Base-by-base conservation (phyloP, 2,329 filamentous ascomycete species). In the Claviceps citrina region DNA sequence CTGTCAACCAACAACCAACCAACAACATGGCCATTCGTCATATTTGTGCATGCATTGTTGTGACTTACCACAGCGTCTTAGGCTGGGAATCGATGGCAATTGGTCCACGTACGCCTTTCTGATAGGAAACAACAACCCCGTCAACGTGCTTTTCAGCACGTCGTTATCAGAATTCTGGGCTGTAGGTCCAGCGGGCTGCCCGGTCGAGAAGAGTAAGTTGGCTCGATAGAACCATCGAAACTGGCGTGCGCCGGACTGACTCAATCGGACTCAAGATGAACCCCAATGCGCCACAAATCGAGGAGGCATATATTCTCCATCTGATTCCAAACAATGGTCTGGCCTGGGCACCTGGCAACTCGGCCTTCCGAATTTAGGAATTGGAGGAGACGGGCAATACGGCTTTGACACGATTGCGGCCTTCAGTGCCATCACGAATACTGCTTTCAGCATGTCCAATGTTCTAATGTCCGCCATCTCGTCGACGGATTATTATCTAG, bases 81-180 rank as follows among this genome's bases (percentile, higher is more conserved):
- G 73, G 73, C 67, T 72, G 45, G 76, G 76, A 36, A 66, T 71
- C 47, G 79, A 84, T 53, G 80, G 80, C 8, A 68, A 68, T 46
- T 87, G 82, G 82, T 84, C 80, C 13, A 73, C 78, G 6, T 74
- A 84, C 47, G 66, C 64, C 10, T 64, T 86, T 35, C 44, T 49
- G 5, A 44, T 70, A 62, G 49, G 65, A 71, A 57, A 61, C 16
- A 48, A 56, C 6, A 53, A 61, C 39, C 24, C 47, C 8, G 51
- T 65, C 43, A 55, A 62, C 47, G 55, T 66, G 25, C 52, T 66
- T 10, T 66, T 78, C 38, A 84, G 78, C 51, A 85, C 80, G 5
- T 68, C 71, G 10, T 66, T 78, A 31, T 82, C 81, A 27, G 79
- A 84, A 56, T 76, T 79, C 32, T 84, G 80, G 79, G 69, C 75